Evolutionary conservation across 768 basidiomycete genomes (phyloP), one percentile per base, ranked within the genome.

Genomic region (Boletus coccyginus): DNA sequence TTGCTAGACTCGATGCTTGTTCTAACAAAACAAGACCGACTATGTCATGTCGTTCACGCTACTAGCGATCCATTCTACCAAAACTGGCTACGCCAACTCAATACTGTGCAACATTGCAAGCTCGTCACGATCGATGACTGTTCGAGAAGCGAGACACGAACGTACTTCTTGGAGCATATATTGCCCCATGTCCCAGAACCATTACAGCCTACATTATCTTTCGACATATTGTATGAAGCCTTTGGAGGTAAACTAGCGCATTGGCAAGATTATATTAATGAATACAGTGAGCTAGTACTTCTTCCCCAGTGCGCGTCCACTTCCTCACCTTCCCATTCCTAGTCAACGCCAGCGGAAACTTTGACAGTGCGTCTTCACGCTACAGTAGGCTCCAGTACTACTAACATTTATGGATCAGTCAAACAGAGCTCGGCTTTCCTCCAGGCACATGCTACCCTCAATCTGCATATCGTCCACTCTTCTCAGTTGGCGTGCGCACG

Each of bases 41-140:
- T 93, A 14, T 89, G 87, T 64, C 89, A 92, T 64, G 86, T 92
- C 63, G 84, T 91, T 49, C 88, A 91, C 60, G 87, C 87, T 7
- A 88, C 89, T 6, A 90, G 87, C 62, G 89, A 92, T 61, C 88
- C 90, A 0, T 91, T 91, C 71, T 92, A 91, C 64, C 90, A 90
- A 62, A 88, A 86, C 13, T 90, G 87, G 88, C 76, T 92, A 45
- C 78, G 88, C 57, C 88, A 90, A 64, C 75, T 90, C 52, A 90
- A 88, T 58, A 81, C 91, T 48, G 86, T 88, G 78, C 88, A 90
- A 63, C 87, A 91, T 67, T 92, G 90, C 76, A 91, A 88, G 82
- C 85, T 92, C 51, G 79, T 93, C 58, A 88, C 89, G 3, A 81
- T 94, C 52, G 88, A 89, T 6, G 92, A 94, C 67, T 87, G 87